phyloP scores from a whole-genome alignment of 495 filamentous ascomycete genomes.

The Margaritispora aquatica region DNA sequence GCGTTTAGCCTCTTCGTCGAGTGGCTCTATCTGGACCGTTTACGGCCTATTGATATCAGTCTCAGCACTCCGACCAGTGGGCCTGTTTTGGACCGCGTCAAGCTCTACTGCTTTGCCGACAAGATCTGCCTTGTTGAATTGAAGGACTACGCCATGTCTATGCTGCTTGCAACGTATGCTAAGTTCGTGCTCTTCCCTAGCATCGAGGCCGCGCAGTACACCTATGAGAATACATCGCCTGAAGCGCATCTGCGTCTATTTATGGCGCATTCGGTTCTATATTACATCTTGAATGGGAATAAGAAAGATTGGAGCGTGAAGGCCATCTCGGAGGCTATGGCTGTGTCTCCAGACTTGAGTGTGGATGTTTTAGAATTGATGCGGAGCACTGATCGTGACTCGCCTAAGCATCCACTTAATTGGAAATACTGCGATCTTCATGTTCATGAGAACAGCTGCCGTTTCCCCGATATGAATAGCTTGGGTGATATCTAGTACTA shows the following conservation, averaged over 20 bases:
- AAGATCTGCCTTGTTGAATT: constrained; percentile 1
- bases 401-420: background rate
- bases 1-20: constrained; percentile 17
- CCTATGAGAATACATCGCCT: background rate
- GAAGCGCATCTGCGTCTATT: background rate
- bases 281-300: background rate
- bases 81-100: background rate
- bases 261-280: background rate
- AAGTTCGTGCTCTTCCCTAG: background rate
- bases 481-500: background rate
- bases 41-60: background rate
- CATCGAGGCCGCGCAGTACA: background rate
- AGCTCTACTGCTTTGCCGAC: constrained; percentile 9
- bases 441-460: background rate
- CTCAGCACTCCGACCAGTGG: background rate
- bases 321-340: background rate
- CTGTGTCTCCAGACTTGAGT: background rate
- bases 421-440: background rate
- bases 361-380: background rate
- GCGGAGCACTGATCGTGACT: background rate
- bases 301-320: background rate
- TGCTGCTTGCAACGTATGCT: background rate
- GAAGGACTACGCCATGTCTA: constrained; percentile 4
- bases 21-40: constrained; percentile 2
- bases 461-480: background rate